Base-by-base conservation (phyloP, 768 basidiomycete species). In the Phaeotremella skinneri region DNA sequence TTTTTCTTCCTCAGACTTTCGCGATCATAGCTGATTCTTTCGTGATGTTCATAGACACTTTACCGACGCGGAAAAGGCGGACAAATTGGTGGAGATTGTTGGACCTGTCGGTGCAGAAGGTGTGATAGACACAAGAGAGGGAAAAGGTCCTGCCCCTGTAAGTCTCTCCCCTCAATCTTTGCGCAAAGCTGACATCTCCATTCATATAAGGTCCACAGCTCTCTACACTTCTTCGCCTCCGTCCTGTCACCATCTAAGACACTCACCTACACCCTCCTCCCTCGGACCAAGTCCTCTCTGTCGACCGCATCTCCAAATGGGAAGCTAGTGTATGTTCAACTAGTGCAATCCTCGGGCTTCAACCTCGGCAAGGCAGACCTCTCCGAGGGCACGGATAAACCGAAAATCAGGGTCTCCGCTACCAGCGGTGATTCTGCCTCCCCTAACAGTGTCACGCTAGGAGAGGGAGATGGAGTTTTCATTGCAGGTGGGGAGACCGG, bases 381-480 rank as follows among this genome's bases (percentile, higher is more conserved):
- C 11, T 7, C 7, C 52, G 13, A 69, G 63, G 21, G 57, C 67
- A 14, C 56, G 56, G 3, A 67, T 1, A 90, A 89, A 0, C 85
- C 84, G 0, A 78, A 76, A 20, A 75, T 94, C 49, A 82, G 78
- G 61, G 71, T 93, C 7, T 74, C 71, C 31, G 79, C 79, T 6
- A 9, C 37, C 4, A 30, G 43, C 11, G 71, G 78, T 2, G 79
- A 72, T 75, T 0, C n/a, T n/a, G n/a, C n/a, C n/a, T n/a, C n/a
- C n/a, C n/a, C n/a, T n/a, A n/a, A 79, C 76, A 17, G 82, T 57
- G 58, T 85, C 2, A 84, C 82, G 37, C 76, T 94, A 53, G 82
- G 83, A 30, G 93, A 97, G 67, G 93, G 93, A 0, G 93, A 97
- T 69, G 91, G 90, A 0, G 85, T 86, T 13, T 97, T 91, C 76